phyloP scores from a whole-genome alignment of 208 protist genomes.

The Lotmaria passim region DNA sequence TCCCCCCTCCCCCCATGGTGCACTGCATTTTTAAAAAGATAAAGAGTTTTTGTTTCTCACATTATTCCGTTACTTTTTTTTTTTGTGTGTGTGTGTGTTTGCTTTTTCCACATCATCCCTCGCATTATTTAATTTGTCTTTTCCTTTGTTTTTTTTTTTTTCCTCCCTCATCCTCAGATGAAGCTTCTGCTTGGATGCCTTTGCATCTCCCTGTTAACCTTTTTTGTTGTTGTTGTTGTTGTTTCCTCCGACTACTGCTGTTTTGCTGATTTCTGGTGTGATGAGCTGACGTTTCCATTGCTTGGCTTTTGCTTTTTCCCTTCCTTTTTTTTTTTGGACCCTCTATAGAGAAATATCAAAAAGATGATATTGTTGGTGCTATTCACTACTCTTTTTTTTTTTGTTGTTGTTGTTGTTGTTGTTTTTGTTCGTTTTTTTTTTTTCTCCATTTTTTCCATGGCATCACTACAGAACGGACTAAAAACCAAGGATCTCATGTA shows the following conservation, averaged over 20 bases:
- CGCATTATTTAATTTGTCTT: not conserved
- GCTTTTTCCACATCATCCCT: not conserved
- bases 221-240: conserved; percentile 13
- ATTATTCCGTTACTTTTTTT: not conserved
- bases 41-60: too few relatives aligned
- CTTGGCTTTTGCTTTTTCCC: not conserved
- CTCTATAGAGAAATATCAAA: too few relatives aligned
- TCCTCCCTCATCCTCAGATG: not conserved
- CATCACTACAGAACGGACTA: too few relatives aligned
- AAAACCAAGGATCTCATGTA: too few relatives aligned
- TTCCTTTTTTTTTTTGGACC: not conserved
- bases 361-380: too few relatives aligned
- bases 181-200: not conserved
- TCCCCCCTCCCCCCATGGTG: too few relatives aligned
- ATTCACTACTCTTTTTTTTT: not conserved
- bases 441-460: too few relatives aligned
- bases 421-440: too few relatives aligned
- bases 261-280: too few relatives aligned
- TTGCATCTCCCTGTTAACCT: not conserved
- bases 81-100: not conserved
- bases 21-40: too few relatives aligned
- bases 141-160: conserved; percentile 13
- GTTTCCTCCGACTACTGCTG: not conserved
- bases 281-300: not conserved
- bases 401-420: not conserved